A percentile compares a stretch with the other conserved stretches of the same genome.
phyloP scores from a whole-genome alignment of 116 monocot genomes.

The Trichopus zeylanicus region DNA sequence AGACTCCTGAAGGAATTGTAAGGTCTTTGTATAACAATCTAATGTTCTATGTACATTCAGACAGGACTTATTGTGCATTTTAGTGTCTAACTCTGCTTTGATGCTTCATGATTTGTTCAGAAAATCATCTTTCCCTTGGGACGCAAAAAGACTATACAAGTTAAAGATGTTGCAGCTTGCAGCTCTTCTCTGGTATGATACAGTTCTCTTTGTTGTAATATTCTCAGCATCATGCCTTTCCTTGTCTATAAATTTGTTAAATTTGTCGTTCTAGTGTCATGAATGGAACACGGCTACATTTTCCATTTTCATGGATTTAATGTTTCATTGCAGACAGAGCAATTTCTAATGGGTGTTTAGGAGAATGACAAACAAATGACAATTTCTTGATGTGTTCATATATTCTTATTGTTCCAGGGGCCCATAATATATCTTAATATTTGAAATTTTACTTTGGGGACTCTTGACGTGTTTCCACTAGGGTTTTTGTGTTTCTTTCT shows the following conservation, averaged over 20 bases:
- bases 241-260: not conserved
- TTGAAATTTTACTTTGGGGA: no score
- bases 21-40: constrained; percentile 11
- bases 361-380: no score
- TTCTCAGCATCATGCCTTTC: not conserved
- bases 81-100: not conserved
- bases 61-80: not conserved
- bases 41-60: not conserved
- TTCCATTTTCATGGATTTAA: no score
- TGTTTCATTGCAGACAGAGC: no score
- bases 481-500: no score
- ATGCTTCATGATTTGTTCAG: constrained; percentile 22
- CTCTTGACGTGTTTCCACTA: no score
- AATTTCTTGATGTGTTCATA: no score
- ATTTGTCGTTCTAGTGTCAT: no score
- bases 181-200: constrained; percentile 66
- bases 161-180: constrained; percentile 41
- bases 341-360: no score
- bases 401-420: no score
- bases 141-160: constrained; percentile 26
- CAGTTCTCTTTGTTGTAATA: not conserved
- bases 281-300: no score
- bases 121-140: constrained; percentile 47
- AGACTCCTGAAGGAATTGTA: constrained; percentile 68
- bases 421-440: no score